A percentile compares a stretch with the other conserved stretches of the same genome.
Evolutionary conservation across 139 green algal genomes (phyloP).

Genomic region (Chlorella sp.): DNA sequence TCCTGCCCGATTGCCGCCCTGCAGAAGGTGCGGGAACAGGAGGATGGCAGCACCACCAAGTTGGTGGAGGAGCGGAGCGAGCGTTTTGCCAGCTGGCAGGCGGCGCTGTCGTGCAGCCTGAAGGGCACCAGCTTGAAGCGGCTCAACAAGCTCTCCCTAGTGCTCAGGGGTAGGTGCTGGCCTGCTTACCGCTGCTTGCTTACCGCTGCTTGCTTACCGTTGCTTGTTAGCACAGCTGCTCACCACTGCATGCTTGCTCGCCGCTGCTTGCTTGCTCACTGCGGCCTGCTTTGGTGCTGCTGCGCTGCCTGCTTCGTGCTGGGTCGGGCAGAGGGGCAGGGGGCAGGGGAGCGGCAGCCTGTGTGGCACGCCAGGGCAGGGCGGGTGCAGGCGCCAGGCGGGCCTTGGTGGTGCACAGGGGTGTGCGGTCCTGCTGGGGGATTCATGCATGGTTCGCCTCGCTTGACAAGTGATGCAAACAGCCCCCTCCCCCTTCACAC

Average conservation of each 20-base stretch:
- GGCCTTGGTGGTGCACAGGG: too few relatives aligned
- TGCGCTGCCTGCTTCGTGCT: background rate
- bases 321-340: too few relatives aligned
- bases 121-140: conserved; percentile 19
- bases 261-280: background rate
- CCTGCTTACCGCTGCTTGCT: background rate
- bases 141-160: conserved; percentile 46
- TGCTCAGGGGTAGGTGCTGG: conserved; percentile 44
- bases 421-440: too few relatives aligned
- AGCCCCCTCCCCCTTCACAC: too few relatives aligned
- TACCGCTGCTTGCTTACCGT: too few relatives aligned
- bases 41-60: conserved; percentile 17
- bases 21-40: conserved; percentile 38
- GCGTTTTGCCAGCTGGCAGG: conserved; percentile 23
- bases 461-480: too few relatives aligned
- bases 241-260: too few relatives aligned
- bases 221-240: background rate
- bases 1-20: background rate
- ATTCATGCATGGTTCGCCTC: too few relatives aligned
- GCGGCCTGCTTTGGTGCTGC: background rate
- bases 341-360: too few relatives aligned
- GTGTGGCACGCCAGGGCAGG: too few relatives aligned
- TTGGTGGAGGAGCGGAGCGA: conserved; percentile 25
- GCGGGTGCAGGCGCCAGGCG: too few relatives aligned
- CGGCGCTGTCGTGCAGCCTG: conserved; percentile 30